A percentile compares a stretch with the other conserved stretches of the same genome.
Evolutionary conservation across 2,329 filamentous ascomycete genomes (phyloP).

Genomic region (Pseudopyrenochaeta lycopersici): DNA sequence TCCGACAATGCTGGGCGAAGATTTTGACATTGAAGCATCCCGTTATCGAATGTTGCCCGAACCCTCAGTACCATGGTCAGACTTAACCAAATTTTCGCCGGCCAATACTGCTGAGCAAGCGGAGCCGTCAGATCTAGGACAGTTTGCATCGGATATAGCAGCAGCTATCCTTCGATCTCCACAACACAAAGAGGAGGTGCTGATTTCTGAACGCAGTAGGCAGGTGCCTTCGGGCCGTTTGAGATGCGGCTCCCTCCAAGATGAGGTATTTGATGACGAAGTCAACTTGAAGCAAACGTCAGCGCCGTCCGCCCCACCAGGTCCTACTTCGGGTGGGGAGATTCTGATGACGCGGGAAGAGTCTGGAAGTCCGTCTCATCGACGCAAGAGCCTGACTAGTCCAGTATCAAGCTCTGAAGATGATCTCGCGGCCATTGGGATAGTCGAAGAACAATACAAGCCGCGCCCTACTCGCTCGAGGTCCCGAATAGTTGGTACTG

Average conservation of each 20-base stretch:
- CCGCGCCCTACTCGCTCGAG: conserved; percentile 49
- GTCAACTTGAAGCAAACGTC: not conserved
- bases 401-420: conserved; percentile 28
- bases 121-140: conserved; percentile 14
- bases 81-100: conserved; percentile 39
- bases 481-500: conserved; percentile 31
- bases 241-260: conserved; percentile 9
- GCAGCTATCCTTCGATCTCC: not conserved
- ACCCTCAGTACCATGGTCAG: conserved; percentile 49
- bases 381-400: conserved; percentile 8
- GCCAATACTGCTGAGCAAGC: conserved; percentile 14
- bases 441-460: conserved; percentile 46
- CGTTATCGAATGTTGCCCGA: conserved; percentile 31
- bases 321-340: not conserved
- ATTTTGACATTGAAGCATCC: conserved; percentile 15
- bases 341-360: not conserved
- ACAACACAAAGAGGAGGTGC: not conserved
- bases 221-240: conserved; percentile 8
- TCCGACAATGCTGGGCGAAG: conserved; percentile 35
- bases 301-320: not conserved
- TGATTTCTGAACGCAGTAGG: conserved; percentile 13
- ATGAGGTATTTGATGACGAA: conserved; percentile 1
- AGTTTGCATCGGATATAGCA: not conserved
- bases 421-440: conserved; percentile 27
- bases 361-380: conserved; percentile 1